Evolutionary conservation across 2,329 filamentous ascomycete species (phyloP).

Genomic region (Fusarium sp.): DNA sequence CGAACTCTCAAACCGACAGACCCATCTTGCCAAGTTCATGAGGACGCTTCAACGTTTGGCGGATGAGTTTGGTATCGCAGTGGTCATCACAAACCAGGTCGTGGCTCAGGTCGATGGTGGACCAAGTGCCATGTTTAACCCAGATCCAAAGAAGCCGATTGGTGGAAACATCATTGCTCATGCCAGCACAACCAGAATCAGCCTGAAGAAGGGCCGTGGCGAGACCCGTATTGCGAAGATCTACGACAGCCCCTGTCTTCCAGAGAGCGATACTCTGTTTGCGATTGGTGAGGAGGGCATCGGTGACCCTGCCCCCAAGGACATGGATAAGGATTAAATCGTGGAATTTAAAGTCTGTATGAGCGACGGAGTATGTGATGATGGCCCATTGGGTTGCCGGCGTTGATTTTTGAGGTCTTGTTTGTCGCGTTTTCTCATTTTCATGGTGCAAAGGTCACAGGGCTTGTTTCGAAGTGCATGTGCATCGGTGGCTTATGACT

Average conservation of each 20-base stretch:
- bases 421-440: constrained; percentile 18
- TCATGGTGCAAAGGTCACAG: background rate
- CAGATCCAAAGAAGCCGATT: constrained; percentile 98
- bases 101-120: constrained; percentile 98
- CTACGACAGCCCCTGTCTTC: constrained; percentile 96
- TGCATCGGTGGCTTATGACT: constrained; percentile 2
- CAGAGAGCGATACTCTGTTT: constrained; percentile 96
- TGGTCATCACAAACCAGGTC: constrained; percentile 98
- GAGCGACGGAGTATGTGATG: constrained; percentile 40
- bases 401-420: constrained; percentile 43
- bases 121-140: constrained; percentile 98
- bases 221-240: constrained; percentile 99
- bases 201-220: constrained; percentile 92
- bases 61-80: constrained; percentile 92
- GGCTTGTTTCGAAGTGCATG: constrained; percentile 14
- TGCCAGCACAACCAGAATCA: constrained; percentile 93
- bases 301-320: constrained; percentile 94
- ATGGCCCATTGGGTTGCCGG: constrained; percentile 44
- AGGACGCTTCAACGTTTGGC: constrained; percentile 82
- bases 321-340: constrained; percentile 82
- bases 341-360: constrained; percentile 17
- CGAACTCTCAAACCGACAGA: constrained; percentile 93
- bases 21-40: constrained; percentile 90
- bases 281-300: constrained; percentile 98
- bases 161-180: constrained; percentile 99